Percentiles rank a stretch among this genome's conserved stretches.
These are phyloP conservation scores for Phlyctochytrium bullatum DNA, from an alignment of 192 early-diverging fungal genomes.

Conservation along the genomic window DNA sequence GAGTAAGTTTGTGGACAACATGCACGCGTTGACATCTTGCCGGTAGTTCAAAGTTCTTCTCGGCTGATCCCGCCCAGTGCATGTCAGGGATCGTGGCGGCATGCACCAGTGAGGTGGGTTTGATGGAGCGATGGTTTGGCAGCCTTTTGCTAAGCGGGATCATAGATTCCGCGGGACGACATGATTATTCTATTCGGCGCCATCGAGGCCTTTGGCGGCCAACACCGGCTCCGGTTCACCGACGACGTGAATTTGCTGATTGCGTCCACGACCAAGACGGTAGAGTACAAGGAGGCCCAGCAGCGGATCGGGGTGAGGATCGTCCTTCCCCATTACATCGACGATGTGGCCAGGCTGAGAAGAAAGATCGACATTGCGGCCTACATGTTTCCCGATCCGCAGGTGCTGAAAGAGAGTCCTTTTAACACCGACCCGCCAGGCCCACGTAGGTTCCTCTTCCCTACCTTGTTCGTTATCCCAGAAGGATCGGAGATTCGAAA, in stretches of 20 bases:
- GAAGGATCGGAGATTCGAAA: too few species aligned
- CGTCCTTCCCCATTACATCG: conserved; percentile 75
- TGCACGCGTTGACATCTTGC: too few species aligned
- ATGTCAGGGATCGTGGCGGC: conserved; percentile 48
- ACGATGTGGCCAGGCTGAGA: conserved; percentile 59
- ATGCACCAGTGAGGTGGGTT: conserved; percentile 29
- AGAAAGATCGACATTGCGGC: conserved; percentile 48
- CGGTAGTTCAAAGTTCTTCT: conserved; percentile 38
- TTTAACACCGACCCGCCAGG: conserved; percentile 3
- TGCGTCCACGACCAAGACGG: conserved; percentile 18
- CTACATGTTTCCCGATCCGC: conserved; percentile 41
- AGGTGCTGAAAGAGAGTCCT: conserved; percentile 1
- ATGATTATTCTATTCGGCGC: conserved; percentile 37
- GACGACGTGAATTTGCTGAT: conserved; percentile 46
- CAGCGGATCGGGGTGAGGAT: conserved; percentile 48
- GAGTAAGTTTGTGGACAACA: too few species aligned
- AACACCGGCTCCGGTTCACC: conserved; percentile 28
- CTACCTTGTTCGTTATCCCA: conserved; percentile 8
- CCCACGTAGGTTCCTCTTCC: conserved; percentile 1
- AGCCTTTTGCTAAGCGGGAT: too few species aligned
- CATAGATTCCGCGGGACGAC: conserved; percentile 33
- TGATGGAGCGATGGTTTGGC: too few species aligned
- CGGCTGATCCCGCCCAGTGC: conserved; percentile 41
- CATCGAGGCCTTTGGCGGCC: conserved; percentile 39
- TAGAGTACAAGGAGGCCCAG: conserved; percentile 11